Base-by-base conservation (phyloP, 2,329 filamentous ascomycete genomes). In the Dothidotthia symphoricarpi region DNA sequence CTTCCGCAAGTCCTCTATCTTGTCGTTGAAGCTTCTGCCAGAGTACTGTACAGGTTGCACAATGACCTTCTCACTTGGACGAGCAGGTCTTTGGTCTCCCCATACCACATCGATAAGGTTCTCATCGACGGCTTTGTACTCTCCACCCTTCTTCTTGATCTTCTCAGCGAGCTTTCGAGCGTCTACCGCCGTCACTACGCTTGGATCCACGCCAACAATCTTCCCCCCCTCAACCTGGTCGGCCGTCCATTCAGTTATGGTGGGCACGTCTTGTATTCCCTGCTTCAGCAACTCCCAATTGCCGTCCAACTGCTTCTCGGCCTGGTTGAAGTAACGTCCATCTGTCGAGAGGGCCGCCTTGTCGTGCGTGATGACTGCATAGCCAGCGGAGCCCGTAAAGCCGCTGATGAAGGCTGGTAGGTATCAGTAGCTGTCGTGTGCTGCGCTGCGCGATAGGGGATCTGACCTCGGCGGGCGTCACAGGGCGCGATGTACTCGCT, bases 401-500 rank as follows among this genome's bases (percentile, higher is more conserved):
- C 93, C 91, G 45, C 83, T 90, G 55, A 98, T 95, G 61, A 84
- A 96, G 63, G 84, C 88, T 74, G 57, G 17, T 32, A 16, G 30
- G 34, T 37, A 51, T 67, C 55, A 64, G 53, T 51, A 53, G 37
- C 39, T 45, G 19, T 22, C 19, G 19, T 9, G 43, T 16, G 53
- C 34, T 43, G 48, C 34, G 45, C 46, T 27, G 37, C 39, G 37
- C 31, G 41, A 32, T 34, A 43, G 46, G 51, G 42, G 24, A 34
- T 45, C 59, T 58, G 48, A 81, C 78, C 78, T 79, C 93, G 83
- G 53, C 93, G 83, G 45, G 80, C 90, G 73, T 98, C 93, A 65
- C 88, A 95, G n/a, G 85, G 83, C 34, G 93, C 93, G 67, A 96
- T 96, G 69, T 98, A 98, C 72, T 98, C 93, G 53, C 91, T 97